Conservation (phyloP, 164 flowering plant species). For the Nymphaea thermarum region DNA sequence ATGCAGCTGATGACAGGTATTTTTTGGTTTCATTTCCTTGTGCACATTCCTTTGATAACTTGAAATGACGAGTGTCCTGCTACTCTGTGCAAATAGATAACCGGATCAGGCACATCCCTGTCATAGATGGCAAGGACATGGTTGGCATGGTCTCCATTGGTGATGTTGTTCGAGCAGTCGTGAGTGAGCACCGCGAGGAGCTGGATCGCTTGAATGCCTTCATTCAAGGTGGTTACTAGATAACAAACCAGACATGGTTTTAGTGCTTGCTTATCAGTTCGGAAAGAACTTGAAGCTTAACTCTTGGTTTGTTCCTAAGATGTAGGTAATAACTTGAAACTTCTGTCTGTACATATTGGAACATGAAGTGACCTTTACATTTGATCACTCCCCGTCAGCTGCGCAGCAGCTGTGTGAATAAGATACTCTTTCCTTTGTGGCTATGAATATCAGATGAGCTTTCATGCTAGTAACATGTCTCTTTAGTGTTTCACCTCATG, state of each 20-base stretch:
- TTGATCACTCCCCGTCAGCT: not conserved
- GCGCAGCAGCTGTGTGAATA: too few relatives aligned
- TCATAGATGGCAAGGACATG: constrained; percentile 57
- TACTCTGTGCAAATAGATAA: constrained; percentile 41
- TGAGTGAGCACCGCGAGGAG: constrained; percentile 90
- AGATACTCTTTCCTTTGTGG: too few relatives aligned
- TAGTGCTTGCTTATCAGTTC: not conserved
- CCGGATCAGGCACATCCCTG: constrained; percentile 97
- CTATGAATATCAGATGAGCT: too few relatives aligned
- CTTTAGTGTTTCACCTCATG: too few relatives aligned
- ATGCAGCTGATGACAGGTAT: constrained; percentile 99
- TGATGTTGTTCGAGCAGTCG: constrained; percentile 98
- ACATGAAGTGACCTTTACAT: not conserved
- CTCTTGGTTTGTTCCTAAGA: not conserved
- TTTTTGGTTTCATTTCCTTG: not conserved
- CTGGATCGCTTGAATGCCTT: constrained; percentile 82
- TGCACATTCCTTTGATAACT: not conserved
- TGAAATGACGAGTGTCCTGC: not conserved
- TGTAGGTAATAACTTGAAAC: not conserved
- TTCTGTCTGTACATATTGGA: not conserved
- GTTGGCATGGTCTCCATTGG: constrained; percentile 97
- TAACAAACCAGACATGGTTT: not conserved
- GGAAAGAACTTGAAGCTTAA: not conserved
- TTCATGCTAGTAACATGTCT: too few relatives aligned
- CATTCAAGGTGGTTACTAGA: constrained; percentile 90